A percentile compares a stretch with the other conserved stretches of the same genome.
Conservation (phyloP, 2,329 filamentous ascomycete species). For the Diaporthe amygdali region DNA sequence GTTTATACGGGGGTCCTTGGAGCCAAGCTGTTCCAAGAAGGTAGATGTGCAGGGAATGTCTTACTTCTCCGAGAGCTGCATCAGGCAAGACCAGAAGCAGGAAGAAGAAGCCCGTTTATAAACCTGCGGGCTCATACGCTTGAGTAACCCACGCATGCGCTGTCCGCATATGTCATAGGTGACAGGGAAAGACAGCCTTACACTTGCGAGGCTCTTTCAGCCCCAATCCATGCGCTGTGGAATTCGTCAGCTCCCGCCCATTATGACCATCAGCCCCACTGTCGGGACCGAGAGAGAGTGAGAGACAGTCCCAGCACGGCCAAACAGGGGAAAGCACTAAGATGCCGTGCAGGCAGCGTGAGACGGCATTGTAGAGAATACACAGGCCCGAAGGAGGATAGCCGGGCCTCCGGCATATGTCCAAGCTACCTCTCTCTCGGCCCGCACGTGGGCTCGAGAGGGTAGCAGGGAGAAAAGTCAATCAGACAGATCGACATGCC, state of each 20-base stretch:
- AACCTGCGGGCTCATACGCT: background rate
- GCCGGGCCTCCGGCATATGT: background rate
- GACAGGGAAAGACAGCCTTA: background rate
- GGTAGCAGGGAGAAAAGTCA: background rate
- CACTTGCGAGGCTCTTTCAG: constrained; percentile 6
- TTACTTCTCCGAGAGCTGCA: background rate
- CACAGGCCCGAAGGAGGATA: background rate
- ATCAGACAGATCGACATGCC: background rate
- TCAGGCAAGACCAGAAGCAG: background rate
- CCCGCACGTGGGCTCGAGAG: background rate
- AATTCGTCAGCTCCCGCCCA: background rate
- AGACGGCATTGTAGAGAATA: background rate
- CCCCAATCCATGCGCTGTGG: background rate
- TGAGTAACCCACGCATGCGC: background rate
- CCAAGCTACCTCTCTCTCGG: background rate
- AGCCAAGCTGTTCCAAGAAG: no score
- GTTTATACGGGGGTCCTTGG: background rate
- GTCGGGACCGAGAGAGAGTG: constrained; percentile 1
- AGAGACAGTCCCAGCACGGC: background rate
- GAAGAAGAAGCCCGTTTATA: background rate
- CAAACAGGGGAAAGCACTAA: background rate
- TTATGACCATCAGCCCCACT: background rate
- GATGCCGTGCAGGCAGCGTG: background rate
- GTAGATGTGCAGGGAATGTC: background rate
- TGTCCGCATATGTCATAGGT: background rate